phyloP scores from a whole-genome alignment of 331 rosid species.

The Acacia concinna region DNA sequence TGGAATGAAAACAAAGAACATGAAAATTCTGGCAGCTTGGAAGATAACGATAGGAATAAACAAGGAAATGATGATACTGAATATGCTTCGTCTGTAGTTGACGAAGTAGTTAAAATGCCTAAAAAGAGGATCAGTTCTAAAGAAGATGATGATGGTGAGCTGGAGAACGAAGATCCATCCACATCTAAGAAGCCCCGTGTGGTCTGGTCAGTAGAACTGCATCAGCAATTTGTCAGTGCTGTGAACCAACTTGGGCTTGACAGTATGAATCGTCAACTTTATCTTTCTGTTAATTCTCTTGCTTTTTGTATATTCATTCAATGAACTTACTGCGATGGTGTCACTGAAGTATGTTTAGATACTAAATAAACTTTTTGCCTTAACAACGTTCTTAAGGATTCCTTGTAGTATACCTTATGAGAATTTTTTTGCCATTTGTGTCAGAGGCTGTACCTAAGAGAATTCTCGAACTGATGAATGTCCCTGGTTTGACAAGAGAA shows the following conservation, averaged over 20 bases:
- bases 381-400: constrained; percentile 6
- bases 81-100: constrained; percentile 54
- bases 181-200: constrained; percentile 58
- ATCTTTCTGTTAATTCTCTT: constrained; percentile 1
- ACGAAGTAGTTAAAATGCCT: constrained; percentile 49
- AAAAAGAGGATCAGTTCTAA: constrained; percentile 51
- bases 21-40: constrained; percentile 60
- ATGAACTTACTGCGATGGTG: neutral
- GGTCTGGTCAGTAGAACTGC: constrained; percentile 61
- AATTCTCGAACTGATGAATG: constrained; percentile 66
- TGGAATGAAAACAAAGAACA: constrained; percentile 46
- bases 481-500: constrained; percentile 63
- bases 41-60: constrained; percentile 49
- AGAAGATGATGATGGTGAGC: constrained; percentile 63
- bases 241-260: constrained; percentile 67
- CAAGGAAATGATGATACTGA: constrained; percentile 55
- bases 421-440: constrained; percentile 16
- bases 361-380: neutral
- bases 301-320: neutral
- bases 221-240: constrained; percentile 55
- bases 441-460: constrained; percentile 76
- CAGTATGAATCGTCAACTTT: constrained; percentile 51
- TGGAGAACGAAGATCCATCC: constrained; percentile 52
- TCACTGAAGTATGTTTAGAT: neutral
- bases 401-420: constrained; percentile 13